Conservation (phyloP, 225 moss, liverwort and hornwort species). For the Rhytidiadelphus loreus region DNA sequence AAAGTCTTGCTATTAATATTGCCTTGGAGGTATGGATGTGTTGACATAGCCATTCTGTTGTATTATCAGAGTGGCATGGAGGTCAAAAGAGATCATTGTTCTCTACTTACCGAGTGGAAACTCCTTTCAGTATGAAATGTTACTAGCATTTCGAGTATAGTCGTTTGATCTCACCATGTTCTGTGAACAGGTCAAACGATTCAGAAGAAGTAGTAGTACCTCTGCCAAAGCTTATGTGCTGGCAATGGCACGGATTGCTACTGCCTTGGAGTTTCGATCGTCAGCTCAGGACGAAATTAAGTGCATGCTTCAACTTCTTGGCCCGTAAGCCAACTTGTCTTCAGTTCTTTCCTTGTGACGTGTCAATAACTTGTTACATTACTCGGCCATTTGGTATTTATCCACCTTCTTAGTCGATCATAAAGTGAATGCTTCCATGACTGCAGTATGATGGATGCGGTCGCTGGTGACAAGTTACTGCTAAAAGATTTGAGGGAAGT, state of each 20-base stretch:
- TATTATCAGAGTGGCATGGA: neutral
- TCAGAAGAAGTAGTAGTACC: constrained; percentile 19
- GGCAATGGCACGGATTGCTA: constrained; percentile 44
- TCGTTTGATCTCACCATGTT: neutral
- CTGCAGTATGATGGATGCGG: constrained; percentile 60
- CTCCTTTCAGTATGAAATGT: neutral
- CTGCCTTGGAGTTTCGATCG: constrained; percentile 47
- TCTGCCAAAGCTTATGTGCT: constrained; percentile 54
- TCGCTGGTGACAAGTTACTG: constrained; percentile 48
- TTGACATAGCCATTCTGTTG: neutral
- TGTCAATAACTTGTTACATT: neutral
- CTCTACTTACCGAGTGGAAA: neutral
- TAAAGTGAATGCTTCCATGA: neutral
- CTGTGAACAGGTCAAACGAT: constrained; percentile 35
- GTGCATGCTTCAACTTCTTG: constrained; percentile 51
- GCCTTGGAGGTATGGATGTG: constrained; percentile 37
- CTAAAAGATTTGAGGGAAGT: constrained; percentile 47
- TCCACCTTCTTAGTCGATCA: neutral
- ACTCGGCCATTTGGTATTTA: neutral
- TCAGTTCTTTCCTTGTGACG: neutral
- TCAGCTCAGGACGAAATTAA: constrained; percentile 70
- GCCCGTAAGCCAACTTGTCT: constrained; percentile 22
- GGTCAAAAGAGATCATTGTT: neutral
- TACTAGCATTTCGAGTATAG: neutral
- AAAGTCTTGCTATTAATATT: constrained; percentile 43